Percentiles rank a stretch among this genome's conserved stretches.
Conservation (phyloP, 75 land plant genomes). For the Azolla pinnata region DNA sequence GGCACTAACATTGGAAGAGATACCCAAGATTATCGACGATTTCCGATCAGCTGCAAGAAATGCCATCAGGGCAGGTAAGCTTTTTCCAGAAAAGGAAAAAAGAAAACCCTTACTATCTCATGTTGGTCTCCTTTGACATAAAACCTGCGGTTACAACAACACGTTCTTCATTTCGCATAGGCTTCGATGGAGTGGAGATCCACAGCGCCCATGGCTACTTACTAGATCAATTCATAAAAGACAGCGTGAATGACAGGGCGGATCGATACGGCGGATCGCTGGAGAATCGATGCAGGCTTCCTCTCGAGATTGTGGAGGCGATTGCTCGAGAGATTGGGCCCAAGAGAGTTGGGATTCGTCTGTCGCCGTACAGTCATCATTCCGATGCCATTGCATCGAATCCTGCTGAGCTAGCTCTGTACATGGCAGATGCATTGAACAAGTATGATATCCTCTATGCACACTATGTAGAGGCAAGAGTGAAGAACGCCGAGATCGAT, state of each 20-base stretch:
- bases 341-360: slow-evolving; percentile 45
- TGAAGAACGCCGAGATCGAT: slow-evolving; percentile 6
- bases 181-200: slow-evolving; percentile 68
- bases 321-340: slow-evolving; percentile 48
- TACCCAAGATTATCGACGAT: slow-evolving; percentile 34
- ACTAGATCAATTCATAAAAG: slow-evolving; percentile 57
- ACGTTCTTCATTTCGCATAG: slow-evolving; percentile 13
- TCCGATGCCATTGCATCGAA: slow-evolving; percentile 43
- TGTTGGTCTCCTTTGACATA: no score
- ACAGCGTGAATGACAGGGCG: slow-evolving; percentile 46
- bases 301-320: slow-evolving; percentile 45
- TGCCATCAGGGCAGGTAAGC: slow-evolving; percentile 70
- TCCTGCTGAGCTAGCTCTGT: slow-evolving; percentile 41
- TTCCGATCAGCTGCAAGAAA: slow-evolving; percentile 70
- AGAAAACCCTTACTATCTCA: no score
- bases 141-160: no score
- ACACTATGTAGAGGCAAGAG: slow-evolving; percentile 46
- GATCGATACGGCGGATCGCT: slow-evolving; percentile 57
- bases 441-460: slow-evolving; percentile 39
- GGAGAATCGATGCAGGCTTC: slow-evolving; percentile 56
- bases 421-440: slow-evolving; percentile 42
- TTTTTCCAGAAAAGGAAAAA: no score
- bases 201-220: slow-evolving; percentile 58
- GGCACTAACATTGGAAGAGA: slow-evolving; percentile 7
- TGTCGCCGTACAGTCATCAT: slow-evolving; percentile 46